Evolutionary conservation across 257 asterid genomes (phyloP), one percentile per base, ranked within the genome.

Genomic region (Agastache rugosa): DNA sequence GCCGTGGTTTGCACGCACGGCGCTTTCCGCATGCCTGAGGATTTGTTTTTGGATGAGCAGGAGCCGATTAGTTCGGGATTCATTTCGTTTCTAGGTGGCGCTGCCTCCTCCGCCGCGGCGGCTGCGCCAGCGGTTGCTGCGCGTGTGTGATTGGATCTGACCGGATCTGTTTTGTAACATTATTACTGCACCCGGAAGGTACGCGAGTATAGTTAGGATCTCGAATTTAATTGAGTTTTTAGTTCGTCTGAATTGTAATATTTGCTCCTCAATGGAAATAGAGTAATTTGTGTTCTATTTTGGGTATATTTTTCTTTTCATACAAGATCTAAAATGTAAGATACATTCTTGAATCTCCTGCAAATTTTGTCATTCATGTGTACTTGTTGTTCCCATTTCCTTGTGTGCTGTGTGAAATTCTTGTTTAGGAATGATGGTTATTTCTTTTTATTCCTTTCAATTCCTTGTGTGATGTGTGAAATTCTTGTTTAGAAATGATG

Each of bases 21-120:
- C 27, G 97, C 98, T 14, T 91, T 93, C 75, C 84, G 97, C 31
- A 71, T 85, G 81, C 97, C 97, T 0, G 97, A 93, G 85, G 98
- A 93, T 82, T 73, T 90, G 80, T 93, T 91, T 73, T 50, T 91
- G 83, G 97, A 93, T 62, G 97, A 93, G n/a, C 96, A 91, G 78
- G 97, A 91, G 81, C 88, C 87, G 5, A 80, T 63, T 4, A 84
- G 71, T 31, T 73, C 85, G 12, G 97, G 98, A 6, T 86, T 93
- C 69, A 77, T 91, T 2, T 91, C 97, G 66, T 93, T 91, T 82
- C 83, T 91, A 10, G 93, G 97, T n/a, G 89, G 90, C 37, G 93
- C 98, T 11, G 95, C 97, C 58, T 76, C 94, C 48, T 75, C 92
- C 17, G 93, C 97, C 0, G 96, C 90, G 31, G 84, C 88, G 11